Percentiles rank a stretch among this genome's conserved stretches.
Conservation (phyloP, 306 rosid species). For the Lathyrus sativus region DNA sequence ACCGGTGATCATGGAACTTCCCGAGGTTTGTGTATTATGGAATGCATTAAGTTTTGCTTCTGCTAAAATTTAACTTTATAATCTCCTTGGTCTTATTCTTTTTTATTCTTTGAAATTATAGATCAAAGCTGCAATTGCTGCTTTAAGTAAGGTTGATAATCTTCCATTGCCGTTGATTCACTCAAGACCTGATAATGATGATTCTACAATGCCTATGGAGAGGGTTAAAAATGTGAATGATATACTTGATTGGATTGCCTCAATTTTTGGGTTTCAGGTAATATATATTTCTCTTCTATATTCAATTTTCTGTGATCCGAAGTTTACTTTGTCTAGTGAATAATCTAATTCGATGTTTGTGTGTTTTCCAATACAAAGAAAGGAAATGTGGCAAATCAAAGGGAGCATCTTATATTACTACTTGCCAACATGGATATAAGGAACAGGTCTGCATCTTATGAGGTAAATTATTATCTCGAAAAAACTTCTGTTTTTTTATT, state of each 20-base stretch:
- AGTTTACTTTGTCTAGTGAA: neutral
- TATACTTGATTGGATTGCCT: conserved; percentile 88
- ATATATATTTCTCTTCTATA: conserved; percentile 9
- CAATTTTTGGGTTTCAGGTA: conserved; percentile 94
- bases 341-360: conserved; percentile 40
- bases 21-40: conserved; percentile 66
- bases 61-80: conserved; percentile 16
- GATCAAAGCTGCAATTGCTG: conserved; percentile 80
- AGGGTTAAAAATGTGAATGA: conserved; percentile 69
- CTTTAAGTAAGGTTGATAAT: conserved; percentile 59
- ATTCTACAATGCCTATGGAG: conserved; percentile 46
- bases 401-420: conserved; percentile 89
- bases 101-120: conserved; percentile 36
- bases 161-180: conserved; percentile 78
- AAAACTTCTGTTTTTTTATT: conserved; percentile 19
- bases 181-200: conserved; percentile 40
- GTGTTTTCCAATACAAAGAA: conserved; percentile 61
- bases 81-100: neutral
- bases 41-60: conserved; percentile 30
- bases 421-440: conserved; percentile 83
- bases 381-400: conserved; percentile 97
- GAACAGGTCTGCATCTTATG: conserved; percentile 40
- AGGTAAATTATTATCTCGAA: conserved; percentile 48
- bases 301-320: neutral
- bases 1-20: conserved; percentile 87